Evolutionary conservation across 768 basidiomycete genomes (phyloP).

Genomic region (Auricularia cornea): DNA sequence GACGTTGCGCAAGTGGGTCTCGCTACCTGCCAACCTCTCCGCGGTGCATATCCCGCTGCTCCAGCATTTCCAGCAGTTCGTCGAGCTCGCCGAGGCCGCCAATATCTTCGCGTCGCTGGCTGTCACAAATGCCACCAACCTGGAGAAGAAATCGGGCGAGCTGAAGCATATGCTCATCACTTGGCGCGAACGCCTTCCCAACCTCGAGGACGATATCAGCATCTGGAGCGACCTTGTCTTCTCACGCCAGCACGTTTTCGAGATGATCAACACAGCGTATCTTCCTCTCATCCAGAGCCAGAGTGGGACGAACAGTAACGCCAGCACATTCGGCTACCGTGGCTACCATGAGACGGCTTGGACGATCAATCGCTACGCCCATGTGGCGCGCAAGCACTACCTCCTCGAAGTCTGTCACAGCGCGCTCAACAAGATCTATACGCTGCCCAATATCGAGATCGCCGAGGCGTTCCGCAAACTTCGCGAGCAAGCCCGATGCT

Average conservation of each 20-base stretch:
- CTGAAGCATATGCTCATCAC: constrained; percentile 94
- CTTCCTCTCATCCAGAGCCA: constrained; percentile 72
- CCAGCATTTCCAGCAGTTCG: constrained; percentile 98
- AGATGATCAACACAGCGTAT: constrained; percentile 92
- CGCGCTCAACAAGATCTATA: constrained; percentile 94
- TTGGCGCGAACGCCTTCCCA: constrained; percentile 94
- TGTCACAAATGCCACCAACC: constrained; percentile 74
- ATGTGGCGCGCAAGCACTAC: constrained; percentile 95
- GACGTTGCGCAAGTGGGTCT: constrained; percentile 91
- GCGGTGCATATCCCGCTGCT: constrained; percentile 90
- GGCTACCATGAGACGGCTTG: constrained; percentile 99
- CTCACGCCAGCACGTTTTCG: constrained; percentile 98
- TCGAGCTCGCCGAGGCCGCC: constrained; percentile 92
- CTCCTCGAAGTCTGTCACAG: constrained; percentile 93
- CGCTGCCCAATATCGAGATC: constrained; percentile 98
- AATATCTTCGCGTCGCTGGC: constrained; percentile 89
- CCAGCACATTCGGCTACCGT: constrained; percentile 84
- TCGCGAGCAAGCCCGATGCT: constrained; percentile 95
- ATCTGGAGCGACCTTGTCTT: constrained; percentile 99
- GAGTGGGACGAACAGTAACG: constrained; percentile 42
- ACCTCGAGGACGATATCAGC: constrained; percentile 93
- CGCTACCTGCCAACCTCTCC: constrained; percentile 76
- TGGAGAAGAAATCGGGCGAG: constrained; percentile 92
- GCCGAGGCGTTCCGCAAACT: constrained; percentile 99
- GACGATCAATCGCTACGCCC: constrained; percentile 99